Evolutionary conservation across 345 rosid genomes (phyloP).

Genomic region (Lagerstroemia speciosa): DNA sequence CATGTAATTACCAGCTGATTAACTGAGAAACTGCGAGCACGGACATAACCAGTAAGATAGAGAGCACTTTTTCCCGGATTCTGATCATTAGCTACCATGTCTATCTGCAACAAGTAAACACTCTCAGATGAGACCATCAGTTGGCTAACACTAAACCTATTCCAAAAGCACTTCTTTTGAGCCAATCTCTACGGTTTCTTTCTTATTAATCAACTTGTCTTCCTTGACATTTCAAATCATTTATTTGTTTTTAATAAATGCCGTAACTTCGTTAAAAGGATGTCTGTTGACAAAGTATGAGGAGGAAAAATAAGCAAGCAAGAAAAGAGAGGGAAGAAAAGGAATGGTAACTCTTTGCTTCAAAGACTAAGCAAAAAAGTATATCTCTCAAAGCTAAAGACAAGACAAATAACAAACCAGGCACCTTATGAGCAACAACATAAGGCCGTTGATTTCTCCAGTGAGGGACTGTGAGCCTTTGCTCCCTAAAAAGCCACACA

Average conservation of each 20-base stretch:
- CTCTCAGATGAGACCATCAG: neutral
- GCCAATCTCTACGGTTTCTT: neutral
- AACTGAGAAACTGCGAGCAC: conserved; percentile 60
- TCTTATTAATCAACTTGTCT: neutral
- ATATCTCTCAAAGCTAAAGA: neutral
- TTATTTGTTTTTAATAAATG: neutral
- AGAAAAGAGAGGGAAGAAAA: neutral
- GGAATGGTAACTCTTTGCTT: neutral
- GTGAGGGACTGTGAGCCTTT: conserved; percentile 66
- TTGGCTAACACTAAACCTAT: neutral
- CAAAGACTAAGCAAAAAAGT: neutral
- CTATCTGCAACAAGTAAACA: conserved; percentile 31
- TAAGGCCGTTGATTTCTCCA: conserved; percentile 87
- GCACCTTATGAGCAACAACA: conserved; percentile 70
- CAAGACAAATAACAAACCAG: conserved; percentile 1
- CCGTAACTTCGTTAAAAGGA: neutral
- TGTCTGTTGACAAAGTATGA: neutral
- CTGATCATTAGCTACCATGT: conserved; percentile 34
- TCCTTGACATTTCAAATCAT: neutral
- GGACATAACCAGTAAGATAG: conserved; percentile 65
- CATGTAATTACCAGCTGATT: conserved; percentile 71
- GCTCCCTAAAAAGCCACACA: conserved; percentile 77
- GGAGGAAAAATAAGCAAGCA: neutral
- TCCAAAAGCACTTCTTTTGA: neutral
- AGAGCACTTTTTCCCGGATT: conserved; percentile 55